phyloP scores from a whole-genome alignment of 2,329 filamentous ascomycete genomes.

The Clathrospora elynae region DNA sequence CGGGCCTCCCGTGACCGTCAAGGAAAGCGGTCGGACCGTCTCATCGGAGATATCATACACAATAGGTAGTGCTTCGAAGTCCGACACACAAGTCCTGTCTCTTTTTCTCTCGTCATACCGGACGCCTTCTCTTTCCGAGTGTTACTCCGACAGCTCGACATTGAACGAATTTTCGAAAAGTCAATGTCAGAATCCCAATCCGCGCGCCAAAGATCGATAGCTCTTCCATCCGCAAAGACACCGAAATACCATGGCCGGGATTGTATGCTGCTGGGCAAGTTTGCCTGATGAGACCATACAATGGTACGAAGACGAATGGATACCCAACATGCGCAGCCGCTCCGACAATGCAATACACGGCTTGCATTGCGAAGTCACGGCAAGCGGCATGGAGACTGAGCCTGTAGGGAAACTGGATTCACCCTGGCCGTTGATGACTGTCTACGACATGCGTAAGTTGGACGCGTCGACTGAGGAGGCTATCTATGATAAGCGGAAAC shows the following conservation, averaged over 20 bases:
- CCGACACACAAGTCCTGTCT: too few species aligned
- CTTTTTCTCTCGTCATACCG: too few species aligned
- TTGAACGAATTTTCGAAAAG: too few species aligned
- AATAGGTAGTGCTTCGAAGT: constrained; percentile 6
- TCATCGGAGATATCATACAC: constrained; percentile 5
- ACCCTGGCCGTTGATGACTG: constrained; percentile 20
- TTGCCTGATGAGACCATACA: constrained; percentile 15
- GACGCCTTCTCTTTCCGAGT: too few species aligned
- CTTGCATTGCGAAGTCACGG: constrained; percentile 21
- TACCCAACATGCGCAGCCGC: constrained; percentile 12
- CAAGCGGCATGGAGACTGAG: constrained; percentile 22
- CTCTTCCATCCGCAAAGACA: too few species aligned
- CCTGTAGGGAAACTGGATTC: constrained; percentile 22
- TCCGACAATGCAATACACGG: constrained; percentile 11
- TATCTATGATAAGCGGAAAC: constrained; percentile 2
- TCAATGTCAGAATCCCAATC: too few species aligned
- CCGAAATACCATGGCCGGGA: constrained; percentile 21
- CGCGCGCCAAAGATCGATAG: too few species aligned
- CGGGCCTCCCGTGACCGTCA: constrained; percentile 4
- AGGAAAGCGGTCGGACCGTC: constrained; percentile 13
- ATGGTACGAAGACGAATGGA: constrained; percentile 25
- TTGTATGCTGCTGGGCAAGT: constrained; percentile 27
- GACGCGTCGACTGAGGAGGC: constrained; percentile 6
- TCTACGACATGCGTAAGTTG: constrained; percentile 14
- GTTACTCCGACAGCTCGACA: too few species aligned